These are phyloP conservation scores for Cyberlindnera xylosilytica DNA, from an alignment of 805 yeast genomes.

Conservation along the genomic window DNA sequence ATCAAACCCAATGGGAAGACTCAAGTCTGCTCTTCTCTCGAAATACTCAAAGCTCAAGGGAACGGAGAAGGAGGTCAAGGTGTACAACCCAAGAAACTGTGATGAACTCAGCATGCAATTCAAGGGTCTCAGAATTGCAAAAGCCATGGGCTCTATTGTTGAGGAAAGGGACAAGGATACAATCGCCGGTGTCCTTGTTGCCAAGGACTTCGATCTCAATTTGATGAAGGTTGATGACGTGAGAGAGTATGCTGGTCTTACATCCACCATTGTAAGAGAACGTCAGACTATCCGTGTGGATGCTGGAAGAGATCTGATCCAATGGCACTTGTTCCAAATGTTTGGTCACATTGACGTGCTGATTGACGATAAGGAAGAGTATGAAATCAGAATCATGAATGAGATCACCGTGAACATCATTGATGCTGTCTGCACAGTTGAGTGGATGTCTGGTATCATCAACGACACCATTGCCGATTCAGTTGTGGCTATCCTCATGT, in stretches of 20 bases:
- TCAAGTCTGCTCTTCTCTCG: constrained; percentile 87
- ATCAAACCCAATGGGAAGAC: constrained; percentile 96
- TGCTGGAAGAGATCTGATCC: constrained; percentile 75
- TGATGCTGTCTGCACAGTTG: constrained; percentile 58
- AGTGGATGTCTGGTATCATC: constrained; percentile 87
- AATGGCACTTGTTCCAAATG: constrained; percentile 94
- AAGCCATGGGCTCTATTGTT: constrained; percentile 60
- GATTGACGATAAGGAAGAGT: constrained; percentile 49
- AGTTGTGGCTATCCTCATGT: constrained; percentile 81
- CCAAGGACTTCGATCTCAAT: constrained; percentile 85
- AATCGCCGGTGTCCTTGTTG: constrained; percentile 83
- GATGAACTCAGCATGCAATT: constrained; percentile 73
- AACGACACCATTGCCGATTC: constrained; percentile 95
- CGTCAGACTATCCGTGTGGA: constrained; percentile 74
- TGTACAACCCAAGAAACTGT: constrained; percentile 90
- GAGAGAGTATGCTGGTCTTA: constrained; percentile 81
- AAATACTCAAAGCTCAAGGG: constrained; percentile 79
- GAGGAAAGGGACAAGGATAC: constrained; percentile 42
- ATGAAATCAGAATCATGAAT: constrained; percentile 60
- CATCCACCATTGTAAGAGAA: constrained; percentile 82
- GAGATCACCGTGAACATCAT: constrained; percentile 50
- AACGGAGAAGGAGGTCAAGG: constrained; percentile 85
- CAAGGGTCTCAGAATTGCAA: constrained; percentile 81
- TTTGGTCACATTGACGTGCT: constrained; percentile 76
- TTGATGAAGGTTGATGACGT: constrained; percentile 82